Evolutionary conservation across 331 rosid species (phyloP).

Genomic region (Acacia pycnantha): DNA sequence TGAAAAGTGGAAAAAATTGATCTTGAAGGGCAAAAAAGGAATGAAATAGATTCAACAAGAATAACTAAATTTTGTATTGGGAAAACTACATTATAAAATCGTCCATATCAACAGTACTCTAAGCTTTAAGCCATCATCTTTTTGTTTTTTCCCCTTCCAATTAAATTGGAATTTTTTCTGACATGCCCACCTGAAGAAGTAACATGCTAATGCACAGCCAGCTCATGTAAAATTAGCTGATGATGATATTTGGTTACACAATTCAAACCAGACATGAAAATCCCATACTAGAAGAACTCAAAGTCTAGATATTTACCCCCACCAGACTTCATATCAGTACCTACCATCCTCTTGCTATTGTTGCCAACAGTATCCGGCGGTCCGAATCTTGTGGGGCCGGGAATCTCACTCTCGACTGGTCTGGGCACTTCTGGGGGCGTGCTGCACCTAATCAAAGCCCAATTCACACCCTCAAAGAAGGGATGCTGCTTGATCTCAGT

Average conservation of each 20-base stretch:
- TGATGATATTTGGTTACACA: conserved; percentile 30
- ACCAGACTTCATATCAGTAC: conserved; percentile 81
- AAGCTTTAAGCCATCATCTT: neutral
- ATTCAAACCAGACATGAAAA: conserved; percentile 35
- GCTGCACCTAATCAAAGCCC: conserved; percentile 98
- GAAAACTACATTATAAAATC: neutral
- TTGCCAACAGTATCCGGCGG: conserved; percentile 60
- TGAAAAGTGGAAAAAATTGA: neutral
- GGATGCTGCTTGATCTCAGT: conserved; percentile 97
- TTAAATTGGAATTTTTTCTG: conserved; percentile 39
- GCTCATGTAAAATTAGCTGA: conserved; percentile 36
- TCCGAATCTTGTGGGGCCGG: conserved; percentile 52
- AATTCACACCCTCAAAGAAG: conserved; percentile 96
- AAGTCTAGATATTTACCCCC: conserved; percentile 99
- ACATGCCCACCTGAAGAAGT: conserved; percentile 30
- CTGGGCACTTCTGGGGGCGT: conserved; percentile 99
- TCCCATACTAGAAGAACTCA: conserved; percentile 86
- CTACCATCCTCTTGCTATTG: conserved; percentile 83
- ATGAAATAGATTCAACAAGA: neutral
- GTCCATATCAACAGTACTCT: conserved; percentile 12
- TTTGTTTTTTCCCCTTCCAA: conserved; percentile 1
- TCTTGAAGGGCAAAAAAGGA: neutral
- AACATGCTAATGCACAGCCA: conserved; percentile 38
- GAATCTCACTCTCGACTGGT: conserved; percentile 75
- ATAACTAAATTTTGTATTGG: conserved; percentile 8